Evolutionary conservation across 1,284 basidiomycete genomes (phyloP).

Genomic region (Microbotryomycetes sp.): DNA sequence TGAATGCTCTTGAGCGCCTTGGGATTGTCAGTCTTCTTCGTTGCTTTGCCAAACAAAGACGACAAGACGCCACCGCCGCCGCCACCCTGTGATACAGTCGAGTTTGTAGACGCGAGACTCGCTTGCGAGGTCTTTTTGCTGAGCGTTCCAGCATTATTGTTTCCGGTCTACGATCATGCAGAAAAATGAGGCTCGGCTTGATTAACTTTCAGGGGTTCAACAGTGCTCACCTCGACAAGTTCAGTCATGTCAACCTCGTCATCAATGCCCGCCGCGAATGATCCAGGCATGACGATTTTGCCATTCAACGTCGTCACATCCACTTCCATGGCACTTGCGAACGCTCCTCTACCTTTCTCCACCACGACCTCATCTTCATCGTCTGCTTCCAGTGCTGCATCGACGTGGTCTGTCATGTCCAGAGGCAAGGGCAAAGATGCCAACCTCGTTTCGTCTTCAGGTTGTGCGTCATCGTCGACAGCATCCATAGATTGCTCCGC

Average conservation of each 20-base stretch:
- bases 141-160: not conserved
- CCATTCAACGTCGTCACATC: constrained; percentile 8
- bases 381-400: not conserved
- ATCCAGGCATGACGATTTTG: constrained; percentile 23
- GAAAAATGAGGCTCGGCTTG: no score
- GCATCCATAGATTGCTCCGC: not conserved
- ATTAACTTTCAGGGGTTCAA: no score
- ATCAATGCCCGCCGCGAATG: constrained; percentile 5
- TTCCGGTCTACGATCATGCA: not conserved
- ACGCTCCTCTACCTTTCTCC: not conserved
- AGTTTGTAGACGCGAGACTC: constrained; percentile 21
- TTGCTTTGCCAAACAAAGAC: constrained; percentile 4
- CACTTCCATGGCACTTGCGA: constrained; percentile 5
- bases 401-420: no score
- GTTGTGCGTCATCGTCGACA: constrained; percentile 5
- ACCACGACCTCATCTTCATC: not conserved
- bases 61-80: not conserved
- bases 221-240: not conserved
- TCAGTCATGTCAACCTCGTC: constrained; percentile 3
- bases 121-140: constrained; percentile 7
- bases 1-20: constrained; percentile 65
- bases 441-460: not conserved
- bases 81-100: constrained; percentile 1
- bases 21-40: constrained; percentile 41
- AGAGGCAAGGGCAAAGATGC: not conserved